A percentile compares a stretch with the other conserved stretches of the same genome.
Evolutionary conservation across 169 alveolate species (phyloP).

Genomic region (Plasmodium blacklocki): DNA sequence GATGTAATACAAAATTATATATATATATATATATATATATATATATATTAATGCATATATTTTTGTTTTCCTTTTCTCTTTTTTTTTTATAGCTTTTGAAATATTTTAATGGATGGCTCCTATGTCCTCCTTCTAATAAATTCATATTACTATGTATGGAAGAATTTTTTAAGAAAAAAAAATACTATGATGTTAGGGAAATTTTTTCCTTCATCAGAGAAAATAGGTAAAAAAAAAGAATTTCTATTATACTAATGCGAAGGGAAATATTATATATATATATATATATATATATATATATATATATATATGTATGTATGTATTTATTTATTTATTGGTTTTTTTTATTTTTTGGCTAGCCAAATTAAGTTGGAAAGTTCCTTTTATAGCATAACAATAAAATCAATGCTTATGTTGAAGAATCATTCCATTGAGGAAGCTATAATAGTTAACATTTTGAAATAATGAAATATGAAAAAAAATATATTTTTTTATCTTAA

Average conservation of each 20-base stretch:
- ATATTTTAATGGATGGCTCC: constrained; percentile 75
- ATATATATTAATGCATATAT: neutral
- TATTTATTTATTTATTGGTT: constrained; percentile 13
- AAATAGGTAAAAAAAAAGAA: constrained; percentile 32
- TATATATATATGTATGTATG: neutral
- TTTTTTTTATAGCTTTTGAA: constrained; percentile 42
- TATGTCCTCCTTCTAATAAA: constrained; percentile 76
- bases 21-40: neutral
- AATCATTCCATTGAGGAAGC: constrained; percentile 52
- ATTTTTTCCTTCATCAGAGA: constrained; percentile 70
- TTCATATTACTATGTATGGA: constrained; percentile 73
- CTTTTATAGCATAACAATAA: constrained; percentile 63
- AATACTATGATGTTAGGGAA: constrained; percentile 73
- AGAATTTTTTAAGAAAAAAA: constrained; percentile 48
- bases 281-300: neutral
- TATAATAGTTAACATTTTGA: constrained; percentile 54
- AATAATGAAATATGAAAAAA: neutral
- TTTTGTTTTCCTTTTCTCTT: neutral
- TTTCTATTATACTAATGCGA: neutral
- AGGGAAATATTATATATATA: neutral
- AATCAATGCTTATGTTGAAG: constrained; percentile 74
- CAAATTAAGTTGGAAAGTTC: constrained; percentile 75
- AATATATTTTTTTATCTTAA: neutral
- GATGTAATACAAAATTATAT: constrained; percentile 35
- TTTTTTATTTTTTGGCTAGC: constrained; percentile 26